A percentile compares a stretch with the other conserved stretches of the same genome.
These are phyloP conservation scores for Yamadazyma insecticola DNA, from an alignment of 805 yeast genomes.

Conservation along the genomic window DNA sequence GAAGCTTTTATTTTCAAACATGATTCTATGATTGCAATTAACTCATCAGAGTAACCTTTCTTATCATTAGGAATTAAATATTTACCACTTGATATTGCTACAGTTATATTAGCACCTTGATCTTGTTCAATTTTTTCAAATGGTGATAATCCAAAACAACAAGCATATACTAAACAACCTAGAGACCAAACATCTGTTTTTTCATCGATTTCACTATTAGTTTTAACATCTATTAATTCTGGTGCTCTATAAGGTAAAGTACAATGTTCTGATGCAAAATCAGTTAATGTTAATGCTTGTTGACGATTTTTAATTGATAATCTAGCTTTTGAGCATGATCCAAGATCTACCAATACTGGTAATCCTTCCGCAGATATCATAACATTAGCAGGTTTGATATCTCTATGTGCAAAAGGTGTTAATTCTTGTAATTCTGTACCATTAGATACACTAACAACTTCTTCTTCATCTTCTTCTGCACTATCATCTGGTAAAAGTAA, in stretches of 20 bases:
- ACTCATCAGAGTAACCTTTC: slow-evolving; percentile 46
- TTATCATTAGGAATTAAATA: slow-evolving; percentile 53
- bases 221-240: slow-evolving; percentile 73
- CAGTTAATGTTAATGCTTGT: slow-evolving; percentile 73
- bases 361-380: slow-evolving; percentile 71
- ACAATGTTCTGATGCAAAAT: slow-evolving; percentile 78
- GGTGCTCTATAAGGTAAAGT: slow-evolving; percentile 89
- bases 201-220: slow-evolving; percentile 63
- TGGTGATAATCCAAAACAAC: slow-evolving; percentile 78
- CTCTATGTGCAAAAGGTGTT: slow-evolving; percentile 78
- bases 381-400: slow-evolving; percentile 84
- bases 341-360: slow-evolving; percentile 81
- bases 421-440: slow-evolving; percentile 50
- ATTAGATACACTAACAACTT: slow-evolving; percentile 16
- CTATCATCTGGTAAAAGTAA: slow-evolving; percentile 15
- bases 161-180: slow-evolving; percentile 77
- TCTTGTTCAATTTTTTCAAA: slow-evolving; percentile 79
- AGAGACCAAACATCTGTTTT: slow-evolving; percentile 87
- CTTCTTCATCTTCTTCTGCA: slow-evolving; percentile 21
- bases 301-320: slow-evolving; percentile 51
- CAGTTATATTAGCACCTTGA: slow-evolving; percentile 73
- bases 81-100: slow-evolving; percentile 69
- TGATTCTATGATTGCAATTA: slow-evolving; percentile 50
- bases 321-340: slow-evolving; percentile 69
- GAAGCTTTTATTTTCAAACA: slow-evolving; percentile 64